Evolutionary conservation across 306 rosid genomes (phyloP), one percentile per base, ranked within the genome.

Genomic region (Potentilla sterilis): DNA sequence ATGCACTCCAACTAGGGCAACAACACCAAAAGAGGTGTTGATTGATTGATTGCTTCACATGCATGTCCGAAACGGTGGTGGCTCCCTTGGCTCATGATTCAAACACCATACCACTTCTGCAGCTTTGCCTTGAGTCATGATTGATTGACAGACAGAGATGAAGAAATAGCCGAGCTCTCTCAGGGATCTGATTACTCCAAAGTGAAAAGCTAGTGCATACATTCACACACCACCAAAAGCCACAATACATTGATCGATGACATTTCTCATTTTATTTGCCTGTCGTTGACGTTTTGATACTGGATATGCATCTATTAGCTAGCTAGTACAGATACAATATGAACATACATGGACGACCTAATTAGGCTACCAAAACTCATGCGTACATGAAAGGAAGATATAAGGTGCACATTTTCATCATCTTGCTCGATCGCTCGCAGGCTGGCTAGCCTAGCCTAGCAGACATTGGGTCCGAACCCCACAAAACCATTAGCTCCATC

Each of bases 391-490:
- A 28, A 28, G 28, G 28, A 28, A 28, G 28, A 28, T 28, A 28
- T 28, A 28, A 28, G 28, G 28, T 28, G 28, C 28, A 28, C 0
- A 12, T 22, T 2, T 37, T 37, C 0, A 24, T 1, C 3, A 55
- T 55, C 18, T 24, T 2, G 64, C 34, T 21, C 6, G 9, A 3
- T 5, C 8, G 28, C 28, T 28, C 28, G 28, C 28, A 0, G 28
- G 28, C 28, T 28, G 28, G 1, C 28, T 28, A 28, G 28, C 28
- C 28, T 28, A 28, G 28, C 7, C 19, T 73, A 93, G 86, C 98
- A 93, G 3, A 91, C 87, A 77, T 83, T 79, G 59, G 97, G 98
- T 43, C 97, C 97, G 77, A 93, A 93, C 44, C 98, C 98, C 24
- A 91, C 86, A 83, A 89, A 91, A 58, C 97, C 98, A 85, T 88